Conservation (phyloP, 2,329 filamentous ascomycete genomes). For the Ciborinia camelliae region DNA sequence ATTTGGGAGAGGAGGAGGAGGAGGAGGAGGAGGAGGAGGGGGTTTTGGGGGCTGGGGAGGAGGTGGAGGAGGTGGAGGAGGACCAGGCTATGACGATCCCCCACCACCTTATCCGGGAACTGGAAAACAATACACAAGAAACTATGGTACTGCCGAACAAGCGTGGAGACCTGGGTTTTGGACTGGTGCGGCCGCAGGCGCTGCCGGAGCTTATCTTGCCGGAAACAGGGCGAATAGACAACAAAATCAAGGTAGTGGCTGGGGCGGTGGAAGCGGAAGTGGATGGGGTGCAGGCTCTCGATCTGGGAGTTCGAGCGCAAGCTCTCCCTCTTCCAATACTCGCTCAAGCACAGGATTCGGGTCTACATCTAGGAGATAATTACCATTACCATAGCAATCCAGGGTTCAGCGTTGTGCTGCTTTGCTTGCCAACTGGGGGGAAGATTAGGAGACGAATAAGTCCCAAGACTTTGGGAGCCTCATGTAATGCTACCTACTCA, state of each 20-base stretch:
- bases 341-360: conserved; percentile 72
- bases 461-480: background rate
- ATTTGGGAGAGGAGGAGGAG: conserved; percentile 35
- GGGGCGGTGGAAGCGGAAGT: conserved; percentile 26
- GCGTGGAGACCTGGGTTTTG: conserved; percentile 73
- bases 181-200: conserved; percentile 59
- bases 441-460: background rate
- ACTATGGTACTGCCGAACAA: conserved; percentile 36
- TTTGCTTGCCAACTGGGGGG: background rate
- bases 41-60: conserved; percentile 44
- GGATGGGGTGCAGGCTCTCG: conserved; percentile 13
- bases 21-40: no score
- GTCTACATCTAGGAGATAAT: conserved; percentile 58
- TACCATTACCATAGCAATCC: background rate
- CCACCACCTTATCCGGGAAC: conserved; percentile 37
- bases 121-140: conserved; percentile 27
- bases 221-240: conserved; percentile 56
- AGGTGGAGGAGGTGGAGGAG: conserved; percentile 28
- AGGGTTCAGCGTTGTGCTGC: conserved; percentile 1
- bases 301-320: conserved; percentile 34
- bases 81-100: conserved; percentile 32
- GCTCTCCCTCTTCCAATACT: conserved; percentile 38
- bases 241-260: conserved; percentile 26
- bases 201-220: conserved; percentile 68
- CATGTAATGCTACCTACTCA: background rate